Evolutionary conservation across 129 eudicot genomes (phyloP).

Genomic region (Saussurea involucrata): DNA sequence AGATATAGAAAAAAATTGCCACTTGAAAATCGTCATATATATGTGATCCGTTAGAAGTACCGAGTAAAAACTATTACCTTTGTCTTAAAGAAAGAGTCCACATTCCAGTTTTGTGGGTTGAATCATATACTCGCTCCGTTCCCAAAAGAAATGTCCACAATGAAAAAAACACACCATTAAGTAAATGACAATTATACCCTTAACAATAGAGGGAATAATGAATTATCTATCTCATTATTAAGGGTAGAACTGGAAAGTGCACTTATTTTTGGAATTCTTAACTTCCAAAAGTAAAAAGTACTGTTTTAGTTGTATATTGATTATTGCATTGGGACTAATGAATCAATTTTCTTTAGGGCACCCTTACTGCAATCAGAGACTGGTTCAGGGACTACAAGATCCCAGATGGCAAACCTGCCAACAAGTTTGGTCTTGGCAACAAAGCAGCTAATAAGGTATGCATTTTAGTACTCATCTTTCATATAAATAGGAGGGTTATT

Average conservation of each 20-base stretch:
- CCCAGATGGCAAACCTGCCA: conserved; percentile 99
- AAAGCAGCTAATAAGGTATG: conserved; percentile 91
- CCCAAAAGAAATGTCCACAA: too few relatives aligned
- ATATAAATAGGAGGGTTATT: not conserved
- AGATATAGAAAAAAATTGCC: not conserved
- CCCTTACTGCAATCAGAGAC: conserved; percentile 97
- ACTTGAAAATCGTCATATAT: not conserved
- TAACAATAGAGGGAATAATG: too few relatives aligned
- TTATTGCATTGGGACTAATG: conserved; percentile 16
- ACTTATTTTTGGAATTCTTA: not conserved
- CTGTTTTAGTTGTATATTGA: not conserved
- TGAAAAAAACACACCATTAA: too few relatives aligned
- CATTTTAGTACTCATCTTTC: not conserved
- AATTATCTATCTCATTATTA: not conserved
- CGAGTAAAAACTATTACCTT: too few relatives aligned
- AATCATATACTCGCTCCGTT: too few relatives aligned
- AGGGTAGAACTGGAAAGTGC: not conserved
- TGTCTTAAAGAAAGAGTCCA: not conserved
- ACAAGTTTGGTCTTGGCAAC: conserved; percentile 96
- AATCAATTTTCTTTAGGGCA: conserved; percentile 52
- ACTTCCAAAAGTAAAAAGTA: not conserved
- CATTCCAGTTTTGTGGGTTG: not conserved
- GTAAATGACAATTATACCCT: too few relatives aligned
- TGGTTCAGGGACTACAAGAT: conserved; percentile 99
- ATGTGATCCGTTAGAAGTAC: too few relatives aligned